These are phyloP conservation scores for Ulota crispa DNA, from an alignment of 225 moss, liverwort and hornwort species.

Conservation along the genomic window DNA sequence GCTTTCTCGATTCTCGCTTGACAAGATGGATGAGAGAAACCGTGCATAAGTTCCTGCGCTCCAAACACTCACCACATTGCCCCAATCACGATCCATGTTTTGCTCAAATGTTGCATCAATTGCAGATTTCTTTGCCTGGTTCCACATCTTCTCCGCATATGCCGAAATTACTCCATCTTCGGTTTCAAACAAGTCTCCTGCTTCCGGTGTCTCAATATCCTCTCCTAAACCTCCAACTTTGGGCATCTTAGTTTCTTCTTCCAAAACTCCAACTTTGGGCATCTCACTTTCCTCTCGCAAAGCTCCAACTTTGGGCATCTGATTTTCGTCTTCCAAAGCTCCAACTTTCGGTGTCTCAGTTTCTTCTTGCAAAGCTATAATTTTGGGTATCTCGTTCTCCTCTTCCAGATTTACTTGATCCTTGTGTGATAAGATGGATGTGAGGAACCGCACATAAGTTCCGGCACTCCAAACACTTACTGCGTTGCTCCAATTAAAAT, in stretches of 20 bases:
- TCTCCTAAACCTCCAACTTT: too few species aligned
- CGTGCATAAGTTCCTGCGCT: neutral
- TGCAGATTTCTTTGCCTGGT: neutral
- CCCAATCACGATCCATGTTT: neutral
- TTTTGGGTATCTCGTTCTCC: too few species aligned
- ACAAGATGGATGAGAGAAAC: neutral
- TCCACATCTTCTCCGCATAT: neutral
- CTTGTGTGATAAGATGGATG: neutral
- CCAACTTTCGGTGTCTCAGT: too few species aligned
- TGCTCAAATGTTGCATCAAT: neutral
- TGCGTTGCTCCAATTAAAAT: neutral
- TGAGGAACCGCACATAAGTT: neutral
- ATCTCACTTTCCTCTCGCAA: too few species aligned
- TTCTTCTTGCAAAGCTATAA: too few species aligned
- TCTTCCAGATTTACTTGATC: neutral
- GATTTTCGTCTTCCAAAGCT: too few species aligned
- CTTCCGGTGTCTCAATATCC: neutral
- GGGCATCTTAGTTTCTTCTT: too few species aligned
- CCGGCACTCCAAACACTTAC: neutral
- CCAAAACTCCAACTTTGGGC: too few species aligned
- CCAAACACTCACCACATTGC: neutral
- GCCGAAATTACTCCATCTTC: neutral
- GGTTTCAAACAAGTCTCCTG: neutral
- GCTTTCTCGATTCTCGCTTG: neutral
- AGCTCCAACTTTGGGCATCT: too few species aligned